Evolutionary conservation across 768 basidiomycete species (phyloP).

Genomic region (Boletus rufocinnamomeus): DNA sequence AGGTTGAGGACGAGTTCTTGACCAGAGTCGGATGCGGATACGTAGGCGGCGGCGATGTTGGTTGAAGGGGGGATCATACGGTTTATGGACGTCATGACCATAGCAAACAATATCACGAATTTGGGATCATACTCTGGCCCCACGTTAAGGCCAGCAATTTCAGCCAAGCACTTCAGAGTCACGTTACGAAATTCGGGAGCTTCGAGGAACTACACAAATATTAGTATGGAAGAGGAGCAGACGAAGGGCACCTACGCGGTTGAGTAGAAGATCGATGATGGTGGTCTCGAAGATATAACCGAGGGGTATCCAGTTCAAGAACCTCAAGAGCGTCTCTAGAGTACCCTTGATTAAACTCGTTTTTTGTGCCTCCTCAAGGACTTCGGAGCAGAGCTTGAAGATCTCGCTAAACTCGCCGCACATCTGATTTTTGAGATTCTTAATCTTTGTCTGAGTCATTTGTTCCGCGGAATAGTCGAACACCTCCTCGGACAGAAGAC

Average conservation of each 20-base stretch:
- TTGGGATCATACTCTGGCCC: constrained; percentile 97
- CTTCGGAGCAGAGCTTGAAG: constrained; percentile 96
- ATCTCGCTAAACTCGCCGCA: constrained; percentile 96
- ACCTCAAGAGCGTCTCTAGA: constrained; percentile 90
- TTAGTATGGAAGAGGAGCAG: constrained; percentile 15
- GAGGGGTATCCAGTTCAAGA: constrained; percentile 98
- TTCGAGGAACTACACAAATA: constrained; percentile 78
- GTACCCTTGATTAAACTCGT: constrained; percentile 92
- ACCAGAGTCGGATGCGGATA: constrained; percentile 84
- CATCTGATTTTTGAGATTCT: constrained; percentile 97
- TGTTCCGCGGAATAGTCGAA: constrained; percentile 99
- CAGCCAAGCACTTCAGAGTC: constrained; percentile 93
- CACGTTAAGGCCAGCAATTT: constrained; percentile 93
- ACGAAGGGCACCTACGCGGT: constrained; percentile 63
- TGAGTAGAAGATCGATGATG: constrained; percentile 91
- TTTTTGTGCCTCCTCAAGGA: constrained; percentile 96
- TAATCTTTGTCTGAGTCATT: constrained; percentile 97
- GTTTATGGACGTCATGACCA: constrained; percentile 97
- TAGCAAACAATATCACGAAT: constrained; percentile 95
- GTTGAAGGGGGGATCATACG: constrained; percentile 96
- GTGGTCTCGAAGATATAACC: constrained; percentile 99
- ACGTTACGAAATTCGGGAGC: constrained; percentile 96
- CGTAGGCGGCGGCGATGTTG: constrained; percentile 91
- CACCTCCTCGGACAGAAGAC: constrained; percentile 96
- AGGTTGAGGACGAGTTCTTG: constrained; percentile 98